These are phyloP conservation scores for Leccinum arenicola DNA, from an alignment of 768 basidiomycete genomes.

Conservation along the genomic window DNA sequence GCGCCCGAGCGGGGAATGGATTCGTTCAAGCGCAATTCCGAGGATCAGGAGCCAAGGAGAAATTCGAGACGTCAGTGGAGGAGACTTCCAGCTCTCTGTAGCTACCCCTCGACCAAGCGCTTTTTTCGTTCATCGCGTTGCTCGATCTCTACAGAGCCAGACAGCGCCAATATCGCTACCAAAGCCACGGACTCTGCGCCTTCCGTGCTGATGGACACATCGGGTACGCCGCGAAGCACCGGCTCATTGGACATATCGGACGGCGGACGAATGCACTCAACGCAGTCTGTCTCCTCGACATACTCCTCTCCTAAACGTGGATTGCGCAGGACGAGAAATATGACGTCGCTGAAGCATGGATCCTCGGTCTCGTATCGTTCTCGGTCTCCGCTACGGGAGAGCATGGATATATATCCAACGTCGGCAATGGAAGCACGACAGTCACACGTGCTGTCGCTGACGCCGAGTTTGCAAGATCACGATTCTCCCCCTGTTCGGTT, in stretches of 20 bases:
- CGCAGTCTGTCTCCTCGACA: slow-evolving; percentile 24
- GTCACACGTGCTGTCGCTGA: slow-evolving; percentile 20
- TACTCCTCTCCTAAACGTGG: slow-evolving; percentile 31
- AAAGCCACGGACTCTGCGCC: slow-evolving; percentile 18
- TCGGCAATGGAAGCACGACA: slow-evolving; percentile 19
- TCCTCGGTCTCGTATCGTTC: slow-evolving; percentile 23
- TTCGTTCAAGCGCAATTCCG: slow-evolving; percentile 9
- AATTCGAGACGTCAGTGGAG: slow-evolving; percentile 17
- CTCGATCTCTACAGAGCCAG: neutral
- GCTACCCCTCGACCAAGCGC: slow-evolving; percentile 13
- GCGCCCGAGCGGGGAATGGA: slow-evolving; percentile 4
- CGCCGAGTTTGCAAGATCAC: slow-evolving; percentile 19
- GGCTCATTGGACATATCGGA: slow-evolving; percentile 18
- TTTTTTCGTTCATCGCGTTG: slow-evolving; percentile 12
- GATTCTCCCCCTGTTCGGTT: slow-evolving; percentile 35
- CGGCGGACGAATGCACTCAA: slow-evolving; percentile 15
- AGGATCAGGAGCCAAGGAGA: slow-evolving; percentile 13
- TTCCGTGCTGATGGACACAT: slow-evolving; percentile 23
- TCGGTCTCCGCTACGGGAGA: slow-evolving; percentile 22
- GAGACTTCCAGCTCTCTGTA: slow-evolving; percentile 22
- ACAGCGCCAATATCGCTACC: slow-evolving; percentile 3
- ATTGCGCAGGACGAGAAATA: slow-evolving; percentile 39
- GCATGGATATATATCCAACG: slow-evolving; percentile 16
- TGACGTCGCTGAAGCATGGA: slow-evolving; percentile 31
- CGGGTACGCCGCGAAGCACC: slow-evolving; percentile 20